Evolutionary conservation across 805 yeast species (phyloP), one percentile per base, ranked within the genome.

Genomic region (Kuraishia borneana): DNA sequence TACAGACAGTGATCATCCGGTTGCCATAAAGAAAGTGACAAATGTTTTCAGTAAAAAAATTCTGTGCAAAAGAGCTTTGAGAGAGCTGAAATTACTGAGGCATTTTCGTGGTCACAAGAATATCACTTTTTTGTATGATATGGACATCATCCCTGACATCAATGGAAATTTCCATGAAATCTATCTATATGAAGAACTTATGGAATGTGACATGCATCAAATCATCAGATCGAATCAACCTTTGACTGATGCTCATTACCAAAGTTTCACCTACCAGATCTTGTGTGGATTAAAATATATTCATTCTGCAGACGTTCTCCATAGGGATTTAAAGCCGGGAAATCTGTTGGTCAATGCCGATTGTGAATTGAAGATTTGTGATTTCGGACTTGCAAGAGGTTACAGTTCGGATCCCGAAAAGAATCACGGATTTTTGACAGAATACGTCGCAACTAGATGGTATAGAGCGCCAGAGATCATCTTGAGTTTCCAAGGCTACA

Each of bases 151-250:
- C 26, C 84, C 88, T 18, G 70, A 76, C 43, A 60, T 69, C 2
- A 60, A 66, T 13, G 77, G 77, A 3, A 72, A 73, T 35, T 89
- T 89, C 63, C 87, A 88, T 56, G 98, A 94, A 48, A 69, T 92
- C 9, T 92, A 92, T 45, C 65, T 92, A 6, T 92, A 92, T 50
- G 98, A 92, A 56, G 98, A 89, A 58, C 65, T 89, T 47, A 92
- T 92, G 97, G 97, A 89, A 56, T 89, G 97, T 58, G 98, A 92
- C 56, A 80, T 92, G 85, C 96, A 89, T 58, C 97, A 89, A 56
- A 92, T 92, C 48, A 89, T 92, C 42, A 71, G 94, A 45, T 83
- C 95, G 8, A 89, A 88, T 16, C 97, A 92, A 56, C 83, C 94
- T 1, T 65, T 92, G 43, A 84, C 96, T 1, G 97, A 92, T 53